phyloP scores from a whole-genome alignment of 148 eudicot species.

The Fallopia convolvulus region DNA sequence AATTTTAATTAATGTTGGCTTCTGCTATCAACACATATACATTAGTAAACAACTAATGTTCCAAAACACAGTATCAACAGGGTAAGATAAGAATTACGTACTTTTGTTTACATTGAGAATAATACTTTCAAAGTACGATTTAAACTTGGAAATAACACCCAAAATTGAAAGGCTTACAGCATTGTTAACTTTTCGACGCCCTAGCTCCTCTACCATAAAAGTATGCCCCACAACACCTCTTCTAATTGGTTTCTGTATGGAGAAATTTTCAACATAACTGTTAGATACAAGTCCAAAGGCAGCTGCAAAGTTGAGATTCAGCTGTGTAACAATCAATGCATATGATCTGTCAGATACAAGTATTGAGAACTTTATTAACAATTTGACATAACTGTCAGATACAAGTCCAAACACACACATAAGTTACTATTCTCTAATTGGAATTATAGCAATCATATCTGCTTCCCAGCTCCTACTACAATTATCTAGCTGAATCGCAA shows the following conservation, averaged over 20 bases:
- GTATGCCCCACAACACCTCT: slow-evolving; percentile 75
- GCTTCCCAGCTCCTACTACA: neutral
- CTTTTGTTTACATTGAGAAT: neutral
- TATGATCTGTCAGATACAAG: neutral
- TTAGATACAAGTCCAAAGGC: neutral
- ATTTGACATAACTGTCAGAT: no score
- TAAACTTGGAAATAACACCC: neutral
- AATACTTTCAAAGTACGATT: neutral
- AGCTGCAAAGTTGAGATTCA: neutral
- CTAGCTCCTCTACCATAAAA: slow-evolving; percentile 75
- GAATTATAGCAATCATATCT: neutral
- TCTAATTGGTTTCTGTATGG: slow-evolving; percentile 68
- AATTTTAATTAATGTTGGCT: neutral
- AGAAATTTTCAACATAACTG: neutral
- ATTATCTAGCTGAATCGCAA: neutral
- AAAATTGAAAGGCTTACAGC: slow-evolving; percentile 42
- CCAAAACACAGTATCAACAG: neutral
- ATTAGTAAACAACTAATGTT: neutral
- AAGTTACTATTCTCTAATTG: neutral
- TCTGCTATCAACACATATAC: neutral
- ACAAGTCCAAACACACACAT: neutral
- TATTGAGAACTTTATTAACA: no score
- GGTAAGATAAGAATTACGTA: neutral
- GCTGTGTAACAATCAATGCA: neutral
- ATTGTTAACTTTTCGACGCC: slow-evolving; percentile 52